phyloP scores from a whole-genome alignment of 257 asterid genomes.

The Parsonsia alboflavescens region DNA sequence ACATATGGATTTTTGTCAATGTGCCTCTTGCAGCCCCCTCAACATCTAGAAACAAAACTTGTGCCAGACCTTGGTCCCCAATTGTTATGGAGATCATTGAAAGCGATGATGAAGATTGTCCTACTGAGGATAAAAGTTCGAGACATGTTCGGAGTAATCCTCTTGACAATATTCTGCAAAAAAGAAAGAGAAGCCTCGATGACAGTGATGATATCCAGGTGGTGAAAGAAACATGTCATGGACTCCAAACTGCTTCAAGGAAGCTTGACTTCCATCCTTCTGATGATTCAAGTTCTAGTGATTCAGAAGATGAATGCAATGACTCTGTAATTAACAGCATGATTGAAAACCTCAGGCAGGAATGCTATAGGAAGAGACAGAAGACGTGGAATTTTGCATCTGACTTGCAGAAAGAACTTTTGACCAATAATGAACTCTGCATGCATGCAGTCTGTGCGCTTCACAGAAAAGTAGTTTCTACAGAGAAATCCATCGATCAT shows the following conservation, averaged over 20 bases:
- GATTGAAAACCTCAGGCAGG: not conserved
- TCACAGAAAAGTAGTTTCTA: slow-evolving; percentile 4
- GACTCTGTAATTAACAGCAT: not conserved
- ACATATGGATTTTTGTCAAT: not conserved
- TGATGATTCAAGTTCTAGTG: slow-evolving; percentile 15
- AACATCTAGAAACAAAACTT: not conserved
- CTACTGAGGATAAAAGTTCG: not conserved
- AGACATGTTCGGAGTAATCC: not conserved
- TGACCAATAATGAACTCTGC: slow-evolving; percentile 4
- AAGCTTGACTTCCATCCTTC: not conserved
- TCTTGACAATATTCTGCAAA: not conserved
- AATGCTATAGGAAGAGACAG: not conserved
- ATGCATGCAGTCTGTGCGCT: slow-evolving; percentile 12
- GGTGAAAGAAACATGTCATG: not conserved
- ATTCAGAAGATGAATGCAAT: slow-evolving; percentile 12
- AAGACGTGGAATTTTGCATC: slow-evolving; percentile 3
- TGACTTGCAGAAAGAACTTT: slow-evolving; percentile 1
- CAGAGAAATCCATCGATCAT: not conserved
- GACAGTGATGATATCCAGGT: not conserved
- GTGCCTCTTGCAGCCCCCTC: slow-evolving; percentile 5
- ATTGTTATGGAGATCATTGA: not conserved
- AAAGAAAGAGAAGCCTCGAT: slow-evolving; percentile 15
- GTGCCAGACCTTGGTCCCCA: slow-evolving; percentile 7
- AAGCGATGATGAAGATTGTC: slow-evolving; percentile 16
- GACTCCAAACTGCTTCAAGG: not conserved